phyloP scores from a whole-genome alignment of 140 eudicot genomes.

The Bidens hawaiensis region DNA sequence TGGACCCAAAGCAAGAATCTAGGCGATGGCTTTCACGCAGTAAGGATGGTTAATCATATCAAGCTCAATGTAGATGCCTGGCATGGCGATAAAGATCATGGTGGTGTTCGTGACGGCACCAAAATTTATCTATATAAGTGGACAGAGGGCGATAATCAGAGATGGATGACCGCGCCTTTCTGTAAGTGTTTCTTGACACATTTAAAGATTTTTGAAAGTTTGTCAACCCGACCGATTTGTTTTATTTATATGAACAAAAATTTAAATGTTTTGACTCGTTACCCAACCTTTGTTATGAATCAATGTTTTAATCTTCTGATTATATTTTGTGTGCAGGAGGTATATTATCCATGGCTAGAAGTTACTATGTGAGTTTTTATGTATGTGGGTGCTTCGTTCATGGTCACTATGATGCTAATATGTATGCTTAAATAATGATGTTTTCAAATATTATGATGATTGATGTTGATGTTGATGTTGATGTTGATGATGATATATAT shows the following conservation, averaged over 20 bases:
- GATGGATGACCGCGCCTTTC: conserved; percentile 67
- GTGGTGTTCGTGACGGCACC: conserved; percentile 84
- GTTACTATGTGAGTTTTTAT: background rate
- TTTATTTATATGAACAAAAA: background rate
- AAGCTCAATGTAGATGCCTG: conserved; percentile 74
- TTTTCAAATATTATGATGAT: conserved; percentile 8
- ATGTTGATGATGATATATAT: background rate
- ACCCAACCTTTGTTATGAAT: background rate
- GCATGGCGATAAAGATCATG: conserved; percentile 70
- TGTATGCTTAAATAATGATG: conserved; percentile 19
- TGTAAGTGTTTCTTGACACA: conserved; percentile 62
- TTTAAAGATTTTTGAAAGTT: background rate
- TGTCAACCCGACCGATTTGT: background rate
- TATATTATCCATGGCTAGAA: conserved; percentile 13
- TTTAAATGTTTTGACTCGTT: background rate
- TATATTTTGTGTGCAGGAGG: conserved; percentile 23
- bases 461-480: background rate
- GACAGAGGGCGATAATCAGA: conserved; percentile 79
- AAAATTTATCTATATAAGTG: conserved; percentile 61
- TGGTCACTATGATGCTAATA: conserved; percentile 16
- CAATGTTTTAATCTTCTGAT: background rate
- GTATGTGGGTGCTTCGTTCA: conserved; percentile 1
- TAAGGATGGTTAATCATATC: conserved; percentile 86
- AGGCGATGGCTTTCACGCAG: conserved; percentile 73
- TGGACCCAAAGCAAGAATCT: conserved; percentile 87